Base-by-base conservation (phyloP, 2,329 filamentous ascomycete genomes). In the Claviceps paspali region DNA sequence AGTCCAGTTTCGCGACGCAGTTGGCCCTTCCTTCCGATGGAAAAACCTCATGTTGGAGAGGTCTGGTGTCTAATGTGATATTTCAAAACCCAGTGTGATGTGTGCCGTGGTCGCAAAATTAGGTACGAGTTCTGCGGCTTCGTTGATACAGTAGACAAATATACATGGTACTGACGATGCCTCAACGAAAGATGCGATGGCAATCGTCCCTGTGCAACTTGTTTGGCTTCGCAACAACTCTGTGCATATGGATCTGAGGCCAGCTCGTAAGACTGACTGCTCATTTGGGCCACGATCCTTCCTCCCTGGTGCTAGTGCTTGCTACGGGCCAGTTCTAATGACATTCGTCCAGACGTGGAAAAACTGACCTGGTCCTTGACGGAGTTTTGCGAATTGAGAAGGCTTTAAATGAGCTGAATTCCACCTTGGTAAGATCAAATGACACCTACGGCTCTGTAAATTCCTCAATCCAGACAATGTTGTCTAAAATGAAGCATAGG, bases 321-420 rank as follows among this genome's bases (percentile, higher is more conserved):
- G 21, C 11, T 33, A n/a, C 29, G 27, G 2, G 24, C 8, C 19
- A 18, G 18, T 18, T 8, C 33, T 36, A 10, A 39, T 21, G 19
- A 14, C 18, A 8, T 4, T 17, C 4, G 22, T 14, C 2, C 11
- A 39, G 40, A 21, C 36, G 65, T 41, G 64, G 64, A 22, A 70
- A 70, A 45, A 67, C 60, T 30, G 67, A 70, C 40, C 50, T 68
- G 33, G 68, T 70, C 17, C 56, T 70, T 3, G 65, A 68, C 40
- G 64, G 65, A 5, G 63, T 67, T 3, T 45, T 68, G 2, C 55
- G 66, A 11, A 59, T 68, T 15, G 67, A 70, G 43, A 59, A 53
- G 35, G 52, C 61, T 9, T 53, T 70, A 4, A 56, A 63, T 15
- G 61, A 67, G 39, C 55, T 69, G 42, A 62, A 60, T 36, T 49